phyloP scores from a whole-genome alignment of 192 early-diverging fungal species.

The Dissophora globulifera region DNA sequence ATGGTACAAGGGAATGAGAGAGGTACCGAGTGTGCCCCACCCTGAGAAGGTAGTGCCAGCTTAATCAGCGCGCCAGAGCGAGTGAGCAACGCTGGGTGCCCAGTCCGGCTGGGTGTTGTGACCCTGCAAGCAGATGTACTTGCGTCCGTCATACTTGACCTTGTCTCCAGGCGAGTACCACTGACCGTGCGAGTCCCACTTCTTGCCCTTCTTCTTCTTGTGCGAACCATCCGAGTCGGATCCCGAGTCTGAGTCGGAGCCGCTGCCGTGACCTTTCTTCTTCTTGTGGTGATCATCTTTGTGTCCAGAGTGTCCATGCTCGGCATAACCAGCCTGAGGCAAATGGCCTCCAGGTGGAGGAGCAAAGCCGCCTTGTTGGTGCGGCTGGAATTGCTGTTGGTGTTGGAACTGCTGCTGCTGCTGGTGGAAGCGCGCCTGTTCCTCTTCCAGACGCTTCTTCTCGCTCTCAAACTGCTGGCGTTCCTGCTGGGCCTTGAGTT shows the following conservation, averaged over 20 bases:
- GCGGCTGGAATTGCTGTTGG: conserved; percentile 6
- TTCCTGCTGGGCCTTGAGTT: conserved; percentile 13
- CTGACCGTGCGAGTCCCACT: conserved; percentile 59
- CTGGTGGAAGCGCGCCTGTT: conserved; percentile 23
- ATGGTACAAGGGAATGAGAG: conserved; percentile 1
- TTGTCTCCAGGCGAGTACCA: conserved; percentile 60
- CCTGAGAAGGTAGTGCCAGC: neutral
- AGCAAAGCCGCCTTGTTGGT: too few relatives aligned
- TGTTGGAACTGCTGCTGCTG: conserved; percentile 18
- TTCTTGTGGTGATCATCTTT: conserved; percentile 14
- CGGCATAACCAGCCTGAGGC: conserved; percentile 4
- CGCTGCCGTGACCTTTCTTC: conserved; percentile 19
- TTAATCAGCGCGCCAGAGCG: conserved; percentile 59
- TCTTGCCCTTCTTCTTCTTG: conserved; percentile 45
- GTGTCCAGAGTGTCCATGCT: conserved; percentile 13
- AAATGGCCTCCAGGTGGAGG: too few relatives aligned
- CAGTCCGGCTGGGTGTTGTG: conserved; percentile 59
- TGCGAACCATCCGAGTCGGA: conserved; percentile 22
- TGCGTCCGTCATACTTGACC: conserved; percentile 57
- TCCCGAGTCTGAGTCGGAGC: conserved; percentile 1
- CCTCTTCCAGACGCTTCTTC: conserved; percentile 25
- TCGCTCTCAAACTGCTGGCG: conserved; percentile 29
- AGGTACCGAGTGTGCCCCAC: neutral
- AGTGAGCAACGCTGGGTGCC: conserved; percentile 58
- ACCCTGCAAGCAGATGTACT: conserved; percentile 61